Evolutionary conservation across 2,329 filamentous ascomycete genomes (phyloP).

Genomic region (Xylaria sp.): DNA sequence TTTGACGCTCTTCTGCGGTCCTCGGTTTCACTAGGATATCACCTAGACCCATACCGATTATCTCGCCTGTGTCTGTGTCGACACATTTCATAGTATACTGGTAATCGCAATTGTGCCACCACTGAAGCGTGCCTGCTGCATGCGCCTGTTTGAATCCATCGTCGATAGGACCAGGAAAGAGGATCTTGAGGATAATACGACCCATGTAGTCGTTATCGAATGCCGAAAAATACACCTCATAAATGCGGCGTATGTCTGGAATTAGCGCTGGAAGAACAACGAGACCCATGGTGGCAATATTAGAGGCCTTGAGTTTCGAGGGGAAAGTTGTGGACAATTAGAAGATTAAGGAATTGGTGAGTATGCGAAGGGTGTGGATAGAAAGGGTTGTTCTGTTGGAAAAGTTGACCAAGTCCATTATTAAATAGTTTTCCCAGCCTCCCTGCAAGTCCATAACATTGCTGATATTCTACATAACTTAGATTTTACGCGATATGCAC

Average conservation of each 20-base stretch:
- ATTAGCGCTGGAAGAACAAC: constrained; percentile 14
- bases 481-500: no score
- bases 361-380: no score
- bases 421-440: no score
- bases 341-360: no score
- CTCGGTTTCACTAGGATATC: constrained; percentile 14
- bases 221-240: constrained; percentile 13
- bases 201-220: constrained; percentile 10
- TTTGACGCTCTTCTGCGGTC: constrained; percentile 5
- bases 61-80: constrained; percentile 9
- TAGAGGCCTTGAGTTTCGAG: no score
- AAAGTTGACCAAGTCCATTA: no score
- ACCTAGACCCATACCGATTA: constrained; percentile 12
- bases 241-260: constrained; percentile 10
- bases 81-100: constrained; percentile 13
- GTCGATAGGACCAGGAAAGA: constrained; percentile 1
- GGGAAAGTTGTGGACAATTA: no score
- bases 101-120: constrained; percentile 12
- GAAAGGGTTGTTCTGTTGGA: no score
- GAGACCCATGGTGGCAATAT: background rate
- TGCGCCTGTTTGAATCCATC: constrained; percentile 6
- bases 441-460: no score
- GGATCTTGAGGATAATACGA: constrained; percentile 6
- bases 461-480: no score
- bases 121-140: constrained; percentile 5